Base-by-base conservation (phyloP, 2,329 filamentous ascomycete genomes). In the Stylonectria norvegica region DNA sequence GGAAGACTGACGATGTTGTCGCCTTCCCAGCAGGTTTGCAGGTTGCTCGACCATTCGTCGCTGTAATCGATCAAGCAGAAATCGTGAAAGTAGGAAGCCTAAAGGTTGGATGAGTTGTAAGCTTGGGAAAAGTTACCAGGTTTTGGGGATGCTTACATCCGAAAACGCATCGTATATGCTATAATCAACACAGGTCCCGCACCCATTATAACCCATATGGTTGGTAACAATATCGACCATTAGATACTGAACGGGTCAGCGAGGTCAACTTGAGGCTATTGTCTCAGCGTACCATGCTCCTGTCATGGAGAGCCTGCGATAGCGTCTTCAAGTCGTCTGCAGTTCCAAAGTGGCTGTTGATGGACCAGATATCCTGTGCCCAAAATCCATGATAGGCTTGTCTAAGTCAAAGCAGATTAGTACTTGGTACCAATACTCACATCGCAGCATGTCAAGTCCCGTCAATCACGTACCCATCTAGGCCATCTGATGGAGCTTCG, bases 1-100 rank as follows among this genome's bases (percentile, higher is more conserved):
- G 81, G 79, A 1, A 86, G 72, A 36, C 18, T 40, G 20, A 48
- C 32, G 6, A 29, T 45, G 28, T 63, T 48, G 31, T 48, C 45
- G 2, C 45, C 45, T 17, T 44, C 36, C 45, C 45, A 48, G 22
- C 45, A 48, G 8, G 39, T 45, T 31, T 45, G 45, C 11, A 45
- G n/a, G 18, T 42, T 44, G 34, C 15, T 40, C 3, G 45, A 45
- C 16, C 32, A 42, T 16, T 48, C 38, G 18, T 48, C 29, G 8
- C 23, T 45, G 34, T 48, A 48, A 11, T 48, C 45, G 15, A 48
- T 45, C 9, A 45, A 31, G 28, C 45, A 48, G 10, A 45, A 48
- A 15, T 48, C 18, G 17, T 48, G 45, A 18, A 48, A 48, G 39
- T 48, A 48, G 2, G 45, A 45, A 1, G 36, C 37, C 45, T 45